Evolutionary conservation across 2,329 filamentous ascomycete species (phyloP).

Genomic region (Pseudogymnoascus sp.): DNA sequence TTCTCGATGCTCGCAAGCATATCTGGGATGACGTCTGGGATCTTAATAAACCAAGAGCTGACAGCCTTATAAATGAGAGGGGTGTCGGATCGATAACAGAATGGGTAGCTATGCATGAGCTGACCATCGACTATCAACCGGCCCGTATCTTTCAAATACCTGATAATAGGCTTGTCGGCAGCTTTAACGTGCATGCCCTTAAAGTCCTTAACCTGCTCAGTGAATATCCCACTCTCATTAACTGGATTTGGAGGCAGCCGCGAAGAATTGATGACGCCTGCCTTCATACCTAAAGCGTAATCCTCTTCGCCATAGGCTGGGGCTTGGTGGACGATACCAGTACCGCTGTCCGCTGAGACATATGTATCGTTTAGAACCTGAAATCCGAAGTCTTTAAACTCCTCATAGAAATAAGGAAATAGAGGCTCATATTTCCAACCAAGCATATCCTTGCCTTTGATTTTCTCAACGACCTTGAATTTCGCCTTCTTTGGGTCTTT

Average conservation of each 20-base stretch:
- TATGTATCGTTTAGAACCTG: conserved; percentile 76
- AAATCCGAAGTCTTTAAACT: conserved; percentile 81
- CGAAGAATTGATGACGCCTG: conserved; percentile 69
- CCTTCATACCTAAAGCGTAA: conserved; percentile 73
- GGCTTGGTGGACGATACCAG: conserved; percentile 87
- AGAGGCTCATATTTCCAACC: conserved; percentile 85
- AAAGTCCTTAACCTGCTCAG: conserved; percentile 69
- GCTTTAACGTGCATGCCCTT: conserved; percentile 82
- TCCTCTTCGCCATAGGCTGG: conserved; percentile 95
- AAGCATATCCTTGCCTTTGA: conserved; percentile 77
- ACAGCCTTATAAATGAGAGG: conserved; percentile 89
- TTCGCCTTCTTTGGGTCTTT: conserved; percentile 96
- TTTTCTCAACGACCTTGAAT: conserved; percentile 70
- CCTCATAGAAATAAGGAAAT: conserved; percentile 83
- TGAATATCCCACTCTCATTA: conserved; percentile 77
- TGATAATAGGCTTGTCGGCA: conserved; percentile 89
- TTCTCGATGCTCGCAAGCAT: conserved; percentile 87
- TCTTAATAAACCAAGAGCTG: conserved; percentile 93
- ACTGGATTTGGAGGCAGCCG: conserved; percentile 81
- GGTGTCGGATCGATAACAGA: conserved; percentile 92
- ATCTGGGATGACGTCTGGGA: conserved; percentile 74
- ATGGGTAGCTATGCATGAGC: conserved; percentile 84
- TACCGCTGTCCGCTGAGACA: conserved; percentile 83
- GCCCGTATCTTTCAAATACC: conserved; percentile 70
- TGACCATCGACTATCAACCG: conserved; percentile 79